Conservation (phyloP, 192 early-diverging fungal species). For the Physocladia obscura region DNA sequence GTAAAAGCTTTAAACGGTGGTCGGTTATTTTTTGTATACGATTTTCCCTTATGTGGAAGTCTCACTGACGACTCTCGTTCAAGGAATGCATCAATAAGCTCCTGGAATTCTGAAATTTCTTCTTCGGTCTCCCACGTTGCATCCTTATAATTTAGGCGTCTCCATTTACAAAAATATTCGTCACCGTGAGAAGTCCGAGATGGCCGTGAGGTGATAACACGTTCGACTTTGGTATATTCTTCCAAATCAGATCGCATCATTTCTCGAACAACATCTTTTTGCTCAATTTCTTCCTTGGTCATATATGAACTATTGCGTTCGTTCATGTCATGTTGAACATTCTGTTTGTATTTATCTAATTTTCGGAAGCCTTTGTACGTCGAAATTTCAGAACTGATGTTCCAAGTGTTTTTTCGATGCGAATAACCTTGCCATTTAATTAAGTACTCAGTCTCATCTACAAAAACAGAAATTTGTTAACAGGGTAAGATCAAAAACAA, state of each 20-base stretch:
- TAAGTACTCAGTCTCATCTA: constrained; percentile 64
- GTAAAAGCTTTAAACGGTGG: constrained; percentile 75
- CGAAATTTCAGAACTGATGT: constrained; percentile 63
- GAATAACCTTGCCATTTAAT: constrained; percentile 94
- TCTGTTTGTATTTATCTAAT: constrained; percentile 59
- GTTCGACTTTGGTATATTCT: constrained; percentile 85
- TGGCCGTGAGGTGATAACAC: constrained; percentile 74
- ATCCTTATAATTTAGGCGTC: constrained; percentile 79
- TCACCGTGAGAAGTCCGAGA: constrained; percentile 43
- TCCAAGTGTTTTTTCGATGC: constrained; percentile 91
- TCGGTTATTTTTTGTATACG: constrained; percentile 54
- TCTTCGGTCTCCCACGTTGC: constrained; percentile 88
- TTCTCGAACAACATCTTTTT: constrained; percentile 80
- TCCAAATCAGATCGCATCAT: constrained; percentile 76
- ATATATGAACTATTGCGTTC: constrained; percentile 66
- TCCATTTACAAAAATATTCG: constrained; percentile 95
- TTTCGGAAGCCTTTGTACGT: constrained; percentile 69
- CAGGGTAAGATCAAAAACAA: constrained; percentile 2
- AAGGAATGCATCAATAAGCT: constrained; percentile 81
- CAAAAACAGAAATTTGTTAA: constrained; percentile 26
- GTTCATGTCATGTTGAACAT: constrained; percentile 56
- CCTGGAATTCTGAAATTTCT: constrained; percentile 70
- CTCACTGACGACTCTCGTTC: constrained; percentile 71
- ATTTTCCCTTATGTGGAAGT: constrained; percentile 70
- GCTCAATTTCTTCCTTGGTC: constrained; percentile 86